Conservation (phyloP, 805 yeast genomes). For the Candida michaelii region DNA sequence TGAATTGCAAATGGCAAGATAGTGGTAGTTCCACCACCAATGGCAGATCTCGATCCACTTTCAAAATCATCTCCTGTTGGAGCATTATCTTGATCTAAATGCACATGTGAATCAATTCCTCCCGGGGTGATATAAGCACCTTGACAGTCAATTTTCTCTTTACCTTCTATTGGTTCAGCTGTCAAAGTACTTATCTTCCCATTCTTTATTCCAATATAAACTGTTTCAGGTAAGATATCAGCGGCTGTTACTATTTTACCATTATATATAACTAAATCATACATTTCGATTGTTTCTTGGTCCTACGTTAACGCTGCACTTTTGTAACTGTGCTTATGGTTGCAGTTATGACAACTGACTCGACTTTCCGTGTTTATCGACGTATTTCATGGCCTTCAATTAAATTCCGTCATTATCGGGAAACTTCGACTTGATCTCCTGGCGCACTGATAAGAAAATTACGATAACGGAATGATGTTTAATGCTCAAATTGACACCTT, state of each 20-base stretch:
- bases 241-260: conserved; percentile 30
- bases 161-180: conserved; percentile 23
- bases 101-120: conserved; percentile 53
- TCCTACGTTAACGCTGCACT: no score
- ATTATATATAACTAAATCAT: conserved; percentile 27
- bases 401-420: not conserved
- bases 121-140: conserved; percentile 52
- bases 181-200: conserved; percentile 40
- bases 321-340: no score
- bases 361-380: no score
- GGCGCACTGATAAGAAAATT: not conserved
- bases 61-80: conserved; percentile 46
- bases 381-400: no score
- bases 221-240: conserved; percentile 30
- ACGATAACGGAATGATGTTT: not conserved
- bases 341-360: no score
- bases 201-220: conserved; percentile 40
- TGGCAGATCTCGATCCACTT: conserved; percentile 45
- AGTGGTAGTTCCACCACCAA: conserved; percentile 53
- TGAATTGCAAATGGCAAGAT: conserved; percentile 49
- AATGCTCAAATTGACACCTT: no score
- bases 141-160: conserved; percentile 41
- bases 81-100: conserved; percentile 40
- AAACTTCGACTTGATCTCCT: not conserved
- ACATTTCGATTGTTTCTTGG: not conserved